Base-by-base conservation (phyloP, 495 filamentous ascomycete species). In the Penicillium psychrofluorescens region DNA sequence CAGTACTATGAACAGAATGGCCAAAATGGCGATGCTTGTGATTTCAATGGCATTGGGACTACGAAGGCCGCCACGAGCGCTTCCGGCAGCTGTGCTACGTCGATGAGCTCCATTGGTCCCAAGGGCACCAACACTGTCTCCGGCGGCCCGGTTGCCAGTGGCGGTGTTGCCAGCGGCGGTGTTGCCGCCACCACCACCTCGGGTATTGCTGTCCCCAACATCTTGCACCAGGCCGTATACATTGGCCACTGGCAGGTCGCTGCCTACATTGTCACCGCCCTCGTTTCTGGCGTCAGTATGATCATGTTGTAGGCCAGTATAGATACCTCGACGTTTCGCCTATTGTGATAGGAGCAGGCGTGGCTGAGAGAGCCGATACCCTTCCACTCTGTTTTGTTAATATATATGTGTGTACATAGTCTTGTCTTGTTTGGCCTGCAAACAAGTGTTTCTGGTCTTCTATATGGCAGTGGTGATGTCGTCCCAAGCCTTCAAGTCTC, bases 241-340 rank as follows among this genome's bases (percentile, higher is more conserved):
- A 59, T 84, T 44, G 85, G 85, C 29, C 62, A 77, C 46, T 62
- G 86, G 62, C 79, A 77, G 36, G 49, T 90, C 14, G 80, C 84
- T 51, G 70, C 77, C 7, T 94, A 91, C 55, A 56, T 83, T 28
- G 52, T 84, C 33, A 77, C 76, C 29, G 87, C 87, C 22, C 64
- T 81, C 55, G 62, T 79, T 28, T 77, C 82, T 34, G 88, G 86
- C 54, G 77, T 72, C 43, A 80, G 76, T 41, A 90, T 95, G 86
- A 70, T 91, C 43, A 56, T 89, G 53, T 63, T 95, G 64, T 95
- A 84, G 76, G 55, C 36, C 30, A 41, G 34, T 31, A 34, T 9
- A 27, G n/a, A n/a, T n/a, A n/a, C n/a, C n/a, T n/a, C n/a, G n/a
- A n/a, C n/a, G n/a, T n/a, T n/a, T n/a, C n/a, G n/a, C n/a, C n/a